phyloP scores from a whole-genome alignment of 2,329 filamentous ascomycete genomes.

The Microdochium bolleyi region DNA sequence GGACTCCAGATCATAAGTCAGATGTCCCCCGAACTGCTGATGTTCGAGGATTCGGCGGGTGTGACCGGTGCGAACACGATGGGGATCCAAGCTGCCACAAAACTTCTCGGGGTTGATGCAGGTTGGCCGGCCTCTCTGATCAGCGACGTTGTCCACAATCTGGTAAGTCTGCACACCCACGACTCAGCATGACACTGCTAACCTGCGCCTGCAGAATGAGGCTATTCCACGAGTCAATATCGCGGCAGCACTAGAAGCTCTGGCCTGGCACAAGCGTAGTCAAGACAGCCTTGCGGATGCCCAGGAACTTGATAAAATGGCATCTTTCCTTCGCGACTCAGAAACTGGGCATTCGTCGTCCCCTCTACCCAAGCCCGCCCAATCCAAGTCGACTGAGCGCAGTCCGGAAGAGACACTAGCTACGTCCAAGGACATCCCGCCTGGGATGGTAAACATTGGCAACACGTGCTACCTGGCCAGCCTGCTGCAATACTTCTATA shows the following conservation, averaged over 20 bases:
- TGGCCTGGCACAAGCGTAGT: conserved; percentile 15
- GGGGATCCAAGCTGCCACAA: conserved; percentile 13
- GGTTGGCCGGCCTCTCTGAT: conserved; percentile 17
- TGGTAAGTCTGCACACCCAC: conserved; percentile 8
- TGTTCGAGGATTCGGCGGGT: conserved; percentile 1
- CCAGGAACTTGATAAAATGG: conserved; percentile 11
- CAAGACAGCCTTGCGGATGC: conserved; percentile 12
- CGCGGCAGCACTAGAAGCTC: conserved; percentile 16
- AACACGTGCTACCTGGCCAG: conserved; percentile 99
- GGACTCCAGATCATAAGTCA: conserved; percentile 12
- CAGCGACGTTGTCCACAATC: conserved; percentile 12
- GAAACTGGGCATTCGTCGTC: neutral
- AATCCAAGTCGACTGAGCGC: neutral
- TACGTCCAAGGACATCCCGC: conserved; percentile 53
- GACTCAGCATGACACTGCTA: neutral
- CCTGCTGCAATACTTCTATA: conserved; percentile 90
- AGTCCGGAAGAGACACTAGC: conserved; percentile 2
- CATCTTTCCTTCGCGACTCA: conserved; percentile 11
- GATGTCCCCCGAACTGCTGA: conserved; percentile 3
- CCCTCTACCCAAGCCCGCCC: neutral
- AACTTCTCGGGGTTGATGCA: conserved; percentile 14
- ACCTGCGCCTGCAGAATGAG: conserved; percentile 8
- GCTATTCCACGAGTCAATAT: conserved; percentile 11
- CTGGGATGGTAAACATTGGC: conserved; percentile 86
- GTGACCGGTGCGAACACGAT: conserved; percentile 10